Base-by-base conservation (phyloP, 345 rosid species). In the Euphorbia tirucalli region DNA sequence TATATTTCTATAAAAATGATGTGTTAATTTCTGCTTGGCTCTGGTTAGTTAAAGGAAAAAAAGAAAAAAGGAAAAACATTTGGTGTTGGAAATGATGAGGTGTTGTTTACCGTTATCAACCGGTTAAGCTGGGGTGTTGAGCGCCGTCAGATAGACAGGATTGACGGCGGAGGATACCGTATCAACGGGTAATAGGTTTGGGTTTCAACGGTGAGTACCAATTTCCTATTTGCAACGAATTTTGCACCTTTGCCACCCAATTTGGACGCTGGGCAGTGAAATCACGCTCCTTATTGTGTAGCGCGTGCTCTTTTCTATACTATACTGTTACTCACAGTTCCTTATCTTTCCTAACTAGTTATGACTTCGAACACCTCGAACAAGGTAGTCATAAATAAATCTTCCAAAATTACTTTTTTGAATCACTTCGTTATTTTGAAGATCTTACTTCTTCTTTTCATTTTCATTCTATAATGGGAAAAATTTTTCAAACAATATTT, bases 161-260 rank as follows among this genome's bases (percentile, higher is more conserved):
- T 21, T 59, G 63, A 71, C 77, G 84, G 71, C 78, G 77, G 82
- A 66, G 27, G 22, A 25, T 69, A 65, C 80, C 83, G 77, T 71
- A 18, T 14, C 56, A 61, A 71, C 80, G 75, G 75, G 83, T 64
- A 57, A n/a, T 1, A 61, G 60, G 73, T 49, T 63, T 31, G 46
- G 28, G 22, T 44, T 58, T 76, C 50, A 65, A 71, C 73, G 77
- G 77, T 59, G 79, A 77, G 68, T n/a, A 69, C 76, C 73, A 78
- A 75, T 74, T 48, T 78, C 79, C 79, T 72, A 72, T 50, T 60
- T 70, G 11, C 7, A 60, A 56, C 81, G 83, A 76, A 54, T 19
- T 57, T 71, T 61, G 68, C 49, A 70, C 30, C 25, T 68, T 54
- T 66, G 63, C 74, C 56, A 71, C 55, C 57, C 27, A 22, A 46